Percentiles rank a stretch among this genome's conserved stretches.
Conservation (phyloP, 352 stramenopile species). For the Pythium phragmitis region DNA sequence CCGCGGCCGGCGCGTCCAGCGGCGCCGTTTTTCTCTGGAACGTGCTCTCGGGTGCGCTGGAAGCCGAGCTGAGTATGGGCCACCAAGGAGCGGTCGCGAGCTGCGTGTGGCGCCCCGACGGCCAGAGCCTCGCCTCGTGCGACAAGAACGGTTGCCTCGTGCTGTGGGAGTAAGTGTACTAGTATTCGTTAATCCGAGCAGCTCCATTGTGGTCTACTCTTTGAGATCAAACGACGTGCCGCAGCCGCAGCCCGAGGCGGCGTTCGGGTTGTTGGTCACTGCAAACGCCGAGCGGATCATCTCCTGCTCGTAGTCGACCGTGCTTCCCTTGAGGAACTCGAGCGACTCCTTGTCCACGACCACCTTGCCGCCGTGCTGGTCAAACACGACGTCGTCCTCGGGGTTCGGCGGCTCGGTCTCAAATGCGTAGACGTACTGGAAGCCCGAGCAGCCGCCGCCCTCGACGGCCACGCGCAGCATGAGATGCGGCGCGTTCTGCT, state of each 20-base stretch:
- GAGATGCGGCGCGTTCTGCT: slow-evolving; percentile 51
- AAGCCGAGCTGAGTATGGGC: slow-evolving; percentile 49
- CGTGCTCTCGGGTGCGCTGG: slow-evolving; percentile 43
- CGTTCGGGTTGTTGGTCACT: slow-evolving; percentile 97
- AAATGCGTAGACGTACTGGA: slow-evolving; percentile 92
- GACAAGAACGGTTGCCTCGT: slow-evolving; percentile 84
- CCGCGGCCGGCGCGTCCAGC: slow-evolving; percentile 48
- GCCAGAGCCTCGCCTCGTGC: slow-evolving; percentile 62
- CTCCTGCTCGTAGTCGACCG: slow-evolving; percentile 96
- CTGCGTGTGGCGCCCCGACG: slow-evolving; percentile 75
- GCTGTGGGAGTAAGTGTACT: slow-evolving; percentile 57
- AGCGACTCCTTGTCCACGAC: slow-evolving; percentile 94
- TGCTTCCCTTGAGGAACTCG: slow-evolving; percentile 92
- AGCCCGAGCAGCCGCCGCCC: slow-evolving; percentile 92
- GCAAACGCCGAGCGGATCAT: slow-evolving; percentile 97
- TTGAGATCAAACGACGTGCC: slow-evolving; percentile 98
- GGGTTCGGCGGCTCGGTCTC: slow-evolving; percentile 55
- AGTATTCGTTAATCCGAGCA: not conserved
- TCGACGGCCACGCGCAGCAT: slow-evolving; percentile 91
- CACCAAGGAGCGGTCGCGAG: slow-evolving; percentile 74
- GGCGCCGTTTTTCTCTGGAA: slow-evolving; percentile 74
- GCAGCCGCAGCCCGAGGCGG: slow-evolving; percentile 96
- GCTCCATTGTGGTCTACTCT: slow-evolving; percentile 41
- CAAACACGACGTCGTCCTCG: slow-evolving; percentile 77
- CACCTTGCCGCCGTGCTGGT: slow-evolving; percentile 83